Evolutionary conservation across 164 flowering plant genomes (phyloP).

Genomic region (Vitis labrusca): DNA sequence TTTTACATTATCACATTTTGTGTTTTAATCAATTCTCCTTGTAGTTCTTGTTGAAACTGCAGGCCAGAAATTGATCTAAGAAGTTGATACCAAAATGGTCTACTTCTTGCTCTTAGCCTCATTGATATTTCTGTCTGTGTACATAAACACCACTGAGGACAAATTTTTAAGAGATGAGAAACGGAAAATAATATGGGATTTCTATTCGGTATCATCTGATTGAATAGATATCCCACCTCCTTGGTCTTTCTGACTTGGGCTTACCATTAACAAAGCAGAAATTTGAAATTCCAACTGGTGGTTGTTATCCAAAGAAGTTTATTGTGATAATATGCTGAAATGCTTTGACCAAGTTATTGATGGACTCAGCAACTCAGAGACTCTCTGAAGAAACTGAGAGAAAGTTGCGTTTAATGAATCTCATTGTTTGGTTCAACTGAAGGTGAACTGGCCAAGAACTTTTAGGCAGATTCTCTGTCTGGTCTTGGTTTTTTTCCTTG

Average conservation of each 20-base stretch:
- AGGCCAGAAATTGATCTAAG: not conserved
- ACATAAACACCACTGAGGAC: no score
- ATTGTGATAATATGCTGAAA: not conserved
- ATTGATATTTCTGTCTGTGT: not conserved
- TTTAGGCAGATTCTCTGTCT: no score
- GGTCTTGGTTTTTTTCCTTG: no score
- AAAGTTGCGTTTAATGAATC: not conserved
- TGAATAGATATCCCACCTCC: not conserved
- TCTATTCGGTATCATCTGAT: not conserved
- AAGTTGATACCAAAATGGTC: not conserved
- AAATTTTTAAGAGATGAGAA: no score
- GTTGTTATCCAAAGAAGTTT: no score
- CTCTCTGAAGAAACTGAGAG: not conserved
- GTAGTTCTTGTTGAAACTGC: no score
- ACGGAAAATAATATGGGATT: no score
- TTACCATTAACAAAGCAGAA: not conserved
- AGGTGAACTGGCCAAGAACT: no score
- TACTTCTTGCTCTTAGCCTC: not conserved
- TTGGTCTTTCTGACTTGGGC: not conserved
- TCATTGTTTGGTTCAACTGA: no score
- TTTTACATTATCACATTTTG: no score
- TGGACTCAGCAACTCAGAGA: not conserved
- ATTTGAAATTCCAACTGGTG: not conserved
- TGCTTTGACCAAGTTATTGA: not conserved
- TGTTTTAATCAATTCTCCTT: no score